Evolutionary conservation across 495 filamentous ascomycete genomes (phyloP).

Genomic region (Aspergillus egyptiacus): DNA sequence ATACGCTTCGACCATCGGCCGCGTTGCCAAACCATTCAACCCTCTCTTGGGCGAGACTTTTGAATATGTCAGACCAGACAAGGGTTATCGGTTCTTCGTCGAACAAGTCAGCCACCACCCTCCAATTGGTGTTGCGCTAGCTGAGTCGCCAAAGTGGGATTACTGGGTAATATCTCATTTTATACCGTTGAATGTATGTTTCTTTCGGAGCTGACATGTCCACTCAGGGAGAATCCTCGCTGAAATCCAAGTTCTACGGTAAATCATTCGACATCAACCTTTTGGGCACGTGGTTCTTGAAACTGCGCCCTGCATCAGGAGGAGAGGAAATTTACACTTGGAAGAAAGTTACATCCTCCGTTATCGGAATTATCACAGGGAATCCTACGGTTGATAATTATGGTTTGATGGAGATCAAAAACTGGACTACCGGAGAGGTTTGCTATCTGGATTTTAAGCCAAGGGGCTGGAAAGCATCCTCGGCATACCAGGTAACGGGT

Average conservation of each 20-base stretch:
- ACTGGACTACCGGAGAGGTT: slow-evolving; percentile 88
- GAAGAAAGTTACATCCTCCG: slow-evolving; percentile 98
- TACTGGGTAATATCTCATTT: slow-evolving; percentile 60
- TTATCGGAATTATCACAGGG: slow-evolving; percentile 95
- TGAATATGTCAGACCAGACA: slow-evolving; percentile 91
- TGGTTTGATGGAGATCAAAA: slow-evolving; percentile 93
- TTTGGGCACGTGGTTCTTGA: slow-evolving; percentile 94
- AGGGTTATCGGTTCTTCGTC: slow-evolving; percentile 95
- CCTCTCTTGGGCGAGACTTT: slow-evolving; percentile 94
- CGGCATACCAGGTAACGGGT: slow-evolving; percentile 79
- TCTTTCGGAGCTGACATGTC: not conserved
- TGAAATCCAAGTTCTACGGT: slow-evolving; percentile 96
- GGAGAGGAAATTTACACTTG: slow-evolving; percentile 92
- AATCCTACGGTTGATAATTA: slow-evolving; percentile 98
- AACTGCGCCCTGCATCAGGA: slow-evolving; percentile 69
- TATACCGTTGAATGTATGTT: not conserved
- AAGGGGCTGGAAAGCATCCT: slow-evolving; percentile 89
- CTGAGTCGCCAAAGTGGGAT: slow-evolving; percentile 90
- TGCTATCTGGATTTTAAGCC: slow-evolving; percentile 92
- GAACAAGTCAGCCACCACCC: slow-evolving; percentile 99
- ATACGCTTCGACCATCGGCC: slow-evolving; percentile 92
- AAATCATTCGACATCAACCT: slow-evolving; percentile 97
- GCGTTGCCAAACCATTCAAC: slow-evolving; percentile 97
- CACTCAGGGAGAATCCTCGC: slow-evolving; percentile 75
- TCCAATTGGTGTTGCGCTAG: slow-evolving; percentile 88